Conservation (phyloP, 1,284 basidiomycete species). For the Gomphus sp. region DNA sequence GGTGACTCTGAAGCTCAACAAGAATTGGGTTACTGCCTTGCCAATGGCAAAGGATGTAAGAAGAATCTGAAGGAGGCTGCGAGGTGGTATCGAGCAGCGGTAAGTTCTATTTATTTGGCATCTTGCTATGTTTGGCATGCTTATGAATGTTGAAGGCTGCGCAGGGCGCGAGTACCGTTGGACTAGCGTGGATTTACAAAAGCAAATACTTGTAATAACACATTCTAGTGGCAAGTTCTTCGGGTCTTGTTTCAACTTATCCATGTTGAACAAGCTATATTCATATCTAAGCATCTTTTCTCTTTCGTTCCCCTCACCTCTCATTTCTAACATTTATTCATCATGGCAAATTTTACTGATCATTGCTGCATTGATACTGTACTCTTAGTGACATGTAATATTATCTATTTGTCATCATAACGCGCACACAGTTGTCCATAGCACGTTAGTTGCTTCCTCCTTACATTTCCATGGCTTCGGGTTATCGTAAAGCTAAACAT, state of each 20-base stretch:
- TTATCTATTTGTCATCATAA: not conserved
- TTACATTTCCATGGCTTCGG: not conserved
- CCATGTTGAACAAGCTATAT: not conserved
- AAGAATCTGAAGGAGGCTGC: constrained; percentile 82
- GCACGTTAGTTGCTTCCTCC: not conserved
- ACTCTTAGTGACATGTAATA: not conserved
- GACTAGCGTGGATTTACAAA: constrained; percentile 84
- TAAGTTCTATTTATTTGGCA: constrained; percentile 26
- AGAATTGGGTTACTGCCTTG: constrained; percentile 76
- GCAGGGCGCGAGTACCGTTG: constrained; percentile 73
- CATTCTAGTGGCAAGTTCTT: not conserved
- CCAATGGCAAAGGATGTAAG: constrained; percentile 84
- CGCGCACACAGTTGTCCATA: not conserved
- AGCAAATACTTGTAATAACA: constrained; percentile 17
- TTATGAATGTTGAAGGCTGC: constrained; percentile 39
- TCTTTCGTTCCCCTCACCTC: not conserved
- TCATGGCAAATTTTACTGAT: not conserved
- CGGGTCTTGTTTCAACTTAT: not conserved
- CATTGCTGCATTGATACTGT: not conserved
- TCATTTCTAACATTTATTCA: not conserved
- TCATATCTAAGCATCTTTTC: not conserved
- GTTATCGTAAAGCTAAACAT: not conserved
- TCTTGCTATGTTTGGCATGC: constrained; percentile 3
- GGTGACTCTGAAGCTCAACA: constrained; percentile 84
- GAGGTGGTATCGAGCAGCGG: constrained; percentile 82